Conservation (phyloP, 805 yeast species). For the Wickerhamomyces strasburgensis region DNA sequence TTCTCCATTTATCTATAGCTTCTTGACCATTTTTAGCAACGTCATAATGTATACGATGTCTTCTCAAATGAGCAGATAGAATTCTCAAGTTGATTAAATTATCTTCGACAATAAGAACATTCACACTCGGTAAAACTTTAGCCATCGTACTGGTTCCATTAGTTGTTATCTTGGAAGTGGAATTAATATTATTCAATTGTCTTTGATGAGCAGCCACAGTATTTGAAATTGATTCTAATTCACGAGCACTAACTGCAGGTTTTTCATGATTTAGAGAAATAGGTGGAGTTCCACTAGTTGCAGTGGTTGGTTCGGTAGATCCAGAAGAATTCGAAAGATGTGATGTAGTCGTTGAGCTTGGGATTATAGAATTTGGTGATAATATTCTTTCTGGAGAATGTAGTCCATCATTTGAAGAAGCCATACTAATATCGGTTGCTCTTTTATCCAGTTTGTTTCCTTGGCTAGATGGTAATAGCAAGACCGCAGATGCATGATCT, state of each 20-base stretch:
- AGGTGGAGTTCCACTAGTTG: too few relatives aligned
- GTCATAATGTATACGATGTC: constrained; percentile 77
- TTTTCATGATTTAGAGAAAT: too few relatives aligned
- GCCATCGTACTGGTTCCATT: constrained; percentile 30
- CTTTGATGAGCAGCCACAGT: background rate
- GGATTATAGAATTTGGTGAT: constrained; percentile 5
- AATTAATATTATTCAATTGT: background rate
- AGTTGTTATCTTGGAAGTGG: background rate
- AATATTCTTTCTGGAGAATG: constrained; percentile 4
- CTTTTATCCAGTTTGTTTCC: background rate
- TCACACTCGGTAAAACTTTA: constrained; percentile 80
- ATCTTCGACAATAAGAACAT: constrained; percentile 93
- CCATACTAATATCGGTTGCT: background rate
- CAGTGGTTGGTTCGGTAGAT: too few relatives aligned
- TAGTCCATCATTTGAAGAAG: too few relatives aligned
- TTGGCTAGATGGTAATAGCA: constrained; percentile 19
- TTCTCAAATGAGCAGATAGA: constrained; percentile 80
- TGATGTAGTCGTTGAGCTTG: constrained; percentile 1
- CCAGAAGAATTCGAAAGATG: constrained; percentile 1
- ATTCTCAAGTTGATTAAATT: constrained; percentile 91
- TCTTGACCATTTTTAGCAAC: constrained; percentile 93
- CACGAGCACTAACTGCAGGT: too few relatives aligned
- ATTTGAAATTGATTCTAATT: too few relatives aligned
- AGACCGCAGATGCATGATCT: constrained; percentile 22
- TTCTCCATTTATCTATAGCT: constrained; percentile 91